Base-by-base conservation (phyloP, 768 basidiomycete species). In the Leccinum longicurvipes region DNA sequence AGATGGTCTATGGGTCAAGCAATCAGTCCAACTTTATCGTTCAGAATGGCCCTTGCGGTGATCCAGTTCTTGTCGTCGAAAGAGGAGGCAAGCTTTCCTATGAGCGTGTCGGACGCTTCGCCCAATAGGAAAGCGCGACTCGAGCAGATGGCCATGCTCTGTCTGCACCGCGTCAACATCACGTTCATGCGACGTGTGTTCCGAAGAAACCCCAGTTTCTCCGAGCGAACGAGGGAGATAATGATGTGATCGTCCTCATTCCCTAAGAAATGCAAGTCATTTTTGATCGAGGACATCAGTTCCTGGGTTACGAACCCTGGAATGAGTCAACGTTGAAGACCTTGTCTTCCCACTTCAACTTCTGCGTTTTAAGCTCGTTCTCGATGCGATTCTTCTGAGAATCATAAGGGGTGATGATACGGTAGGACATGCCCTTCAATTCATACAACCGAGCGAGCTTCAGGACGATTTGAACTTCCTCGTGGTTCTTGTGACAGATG, bases 351-450 rank as follows among this genome's bases (percentile, higher is more conserved):
- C 83, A 87, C 0, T 67, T 32, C 6, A 92, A 65, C 0, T 70
- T 72, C n/a, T 68, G 71, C 0, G 41, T 36, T 62, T 82, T 77
- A 68, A 93, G 80, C 5, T 58, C 62, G 2, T 66, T 62, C 68
- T 91, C 88, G 63, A 93, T 79, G 11, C 62, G 55, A 51, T 64
- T 76, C 17, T 87, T 73, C 65, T 93, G 91, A 1, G 74, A 82
- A 63, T 88, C 88, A 73, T 93, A 93, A 0, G 90, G 91, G 7
- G 87, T 91, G 48, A 93, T 85, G 52, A 93, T 82, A 46, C 79
- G 76, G 72, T 79, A 91, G 3, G 72, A 70, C 61, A 74, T 77
- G 0, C 66, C 60, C 53, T 75, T 67, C 2, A 73, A 68, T 63
- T 83, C 69, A 39, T 88, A 79, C 36, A 79, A 69, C 42, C 62